These are phyloP conservation scores for Castanea crenata DNA, from an alignment of 306 rosid species.

Conservation along the genomic window DNA sequence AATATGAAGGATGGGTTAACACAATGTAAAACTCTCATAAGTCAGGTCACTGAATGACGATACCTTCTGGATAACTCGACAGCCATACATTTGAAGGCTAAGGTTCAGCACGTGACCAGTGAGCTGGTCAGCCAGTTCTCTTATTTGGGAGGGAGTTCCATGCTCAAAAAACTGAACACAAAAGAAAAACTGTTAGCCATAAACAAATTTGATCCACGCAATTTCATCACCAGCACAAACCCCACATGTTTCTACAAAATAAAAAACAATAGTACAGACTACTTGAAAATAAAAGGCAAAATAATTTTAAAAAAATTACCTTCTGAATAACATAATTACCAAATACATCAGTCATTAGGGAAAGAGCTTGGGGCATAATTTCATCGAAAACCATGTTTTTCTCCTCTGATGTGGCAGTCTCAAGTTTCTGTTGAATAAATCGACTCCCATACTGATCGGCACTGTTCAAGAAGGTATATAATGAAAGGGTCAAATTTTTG, in stretches of 20 bases:
- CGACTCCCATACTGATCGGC: slow-evolving; percentile 94
- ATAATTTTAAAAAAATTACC: slow-evolving; percentile 37
- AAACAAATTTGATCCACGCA: background rate
- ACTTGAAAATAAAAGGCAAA: background rate
- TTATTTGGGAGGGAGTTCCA: slow-evolving; percentile 74
- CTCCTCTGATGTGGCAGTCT: slow-evolving; percentile 80
- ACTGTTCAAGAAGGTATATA: slow-evolving; percentile 41
- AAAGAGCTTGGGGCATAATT: slow-evolving; percentile 93
- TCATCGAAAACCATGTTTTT: slow-evolving; percentile 91
- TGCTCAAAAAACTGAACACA: slow-evolving; percentile 90
- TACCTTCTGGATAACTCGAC: slow-evolving; percentile 98
- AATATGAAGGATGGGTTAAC: slow-evolving; percentile 5
- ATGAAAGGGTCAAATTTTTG: background rate
- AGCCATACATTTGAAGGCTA: slow-evolving; percentile 99
- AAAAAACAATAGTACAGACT: background rate
- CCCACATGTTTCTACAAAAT: background rate
- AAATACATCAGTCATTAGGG: slow-evolving; percentile 91
- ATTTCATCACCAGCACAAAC: background rate
- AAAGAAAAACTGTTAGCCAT: background rate
- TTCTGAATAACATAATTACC: slow-evolving; percentile 96
- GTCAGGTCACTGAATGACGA: background rate
- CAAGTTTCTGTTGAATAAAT: slow-evolving; percentile 92
- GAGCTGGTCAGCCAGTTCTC: slow-evolving; percentile 90
- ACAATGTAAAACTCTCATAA: background rate
- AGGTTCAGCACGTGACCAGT: slow-evolving; percentile 78